Evolutionary conservation across 495 filamentous ascomycete genomes (phyloP).

Genomic region (Apiosordaria backusii): DNA sequence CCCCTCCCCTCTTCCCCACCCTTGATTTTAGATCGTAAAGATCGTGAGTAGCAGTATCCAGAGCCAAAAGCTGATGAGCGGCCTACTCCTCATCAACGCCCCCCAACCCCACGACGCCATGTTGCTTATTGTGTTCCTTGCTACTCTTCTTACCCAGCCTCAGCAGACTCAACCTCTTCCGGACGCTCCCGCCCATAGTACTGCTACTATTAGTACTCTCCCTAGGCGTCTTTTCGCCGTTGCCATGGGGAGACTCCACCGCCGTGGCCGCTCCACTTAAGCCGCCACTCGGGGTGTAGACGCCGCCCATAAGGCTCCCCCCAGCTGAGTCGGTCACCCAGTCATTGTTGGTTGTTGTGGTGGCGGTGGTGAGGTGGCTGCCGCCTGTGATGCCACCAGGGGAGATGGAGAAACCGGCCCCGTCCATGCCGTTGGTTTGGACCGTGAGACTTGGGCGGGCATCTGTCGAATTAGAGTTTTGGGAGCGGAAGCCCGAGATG

Average conservation of each 20-base stretch:
- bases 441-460: conserved; percentile 4
- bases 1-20: neutral
- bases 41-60: no score
- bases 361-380: conserved; percentile 14
- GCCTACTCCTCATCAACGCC: conserved; percentile 43
- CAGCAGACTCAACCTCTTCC: conserved; percentile 67
- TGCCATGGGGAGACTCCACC: conserved; percentile 6
- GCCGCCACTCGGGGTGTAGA: no score
- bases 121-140: conserved; percentile 32
- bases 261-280: conserved; percentile 1
- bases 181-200: conserved; percentile 44
- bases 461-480: neutral
- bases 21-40: conserved; percentile 35
- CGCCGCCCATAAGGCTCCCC: neutral
- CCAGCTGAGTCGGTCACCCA: conserved; percentile 6
- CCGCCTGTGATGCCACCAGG: conserved; percentile 1
- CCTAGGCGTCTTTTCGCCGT: conserved; percentile 22
- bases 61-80: neutral
- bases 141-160: conserved; percentile 62
- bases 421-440: conserved; percentile 7
- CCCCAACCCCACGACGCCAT: conserved; percentile 20
- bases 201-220: conserved; percentile 2
- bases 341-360: conserved; percentile 20
- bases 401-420: neutral
- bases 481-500: conserved; percentile 10